Conservation (phyloP, 1,284 basidiomycete genomes). For the Cutaneotrichosporon cyanovorans region DNA sequence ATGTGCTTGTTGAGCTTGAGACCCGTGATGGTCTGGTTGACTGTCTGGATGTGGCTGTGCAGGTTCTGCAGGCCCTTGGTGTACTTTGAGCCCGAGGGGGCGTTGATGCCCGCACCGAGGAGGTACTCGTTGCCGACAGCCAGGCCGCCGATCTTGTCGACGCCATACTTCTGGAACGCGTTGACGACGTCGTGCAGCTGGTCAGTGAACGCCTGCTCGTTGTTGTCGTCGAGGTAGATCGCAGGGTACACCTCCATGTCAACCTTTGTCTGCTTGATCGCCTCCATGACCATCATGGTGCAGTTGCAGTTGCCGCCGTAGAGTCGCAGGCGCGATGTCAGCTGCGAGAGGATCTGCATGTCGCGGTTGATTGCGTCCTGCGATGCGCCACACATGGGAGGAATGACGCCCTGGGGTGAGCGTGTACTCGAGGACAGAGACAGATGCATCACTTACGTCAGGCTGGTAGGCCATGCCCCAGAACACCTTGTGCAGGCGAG, state of each 20-base stretch:
- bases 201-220: constrained; percentile 59
- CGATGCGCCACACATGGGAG: not conserved
- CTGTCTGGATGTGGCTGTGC: constrained; percentile 56
- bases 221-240: constrained; percentile 53
- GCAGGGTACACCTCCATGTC: constrained; percentile 80
- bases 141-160: constrained; percentile 62
- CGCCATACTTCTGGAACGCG: constrained; percentile 66
- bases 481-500: constrained; percentile 56
- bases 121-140: constrained; percentile 62
- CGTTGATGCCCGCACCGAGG: constrained; percentile 54
- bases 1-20: constrained; percentile 51
- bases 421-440: too few relatives aligned
- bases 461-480: constrained; percentile 71
- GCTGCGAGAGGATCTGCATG: constrained; percentile 44
- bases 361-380: constrained; percentile 42
- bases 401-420: constrained; percentile 10
- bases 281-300: constrained; percentile 56
- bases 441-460: constrained; percentile 6
- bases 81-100: constrained; percentile 26
- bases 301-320: constrained; percentile 51
- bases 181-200: constrained; percentile 61
- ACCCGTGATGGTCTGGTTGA: constrained; percentile 53
- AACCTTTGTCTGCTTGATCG: constrained; percentile 80
- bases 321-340: constrained; percentile 40
- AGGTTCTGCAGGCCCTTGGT: constrained; percentile 49